Evolutionary conservation across 495 filamentous ascomycete species (phyloP), one percentile per base, ranked within the genome.

Genomic region (Extremus antarcticus): DNA sequence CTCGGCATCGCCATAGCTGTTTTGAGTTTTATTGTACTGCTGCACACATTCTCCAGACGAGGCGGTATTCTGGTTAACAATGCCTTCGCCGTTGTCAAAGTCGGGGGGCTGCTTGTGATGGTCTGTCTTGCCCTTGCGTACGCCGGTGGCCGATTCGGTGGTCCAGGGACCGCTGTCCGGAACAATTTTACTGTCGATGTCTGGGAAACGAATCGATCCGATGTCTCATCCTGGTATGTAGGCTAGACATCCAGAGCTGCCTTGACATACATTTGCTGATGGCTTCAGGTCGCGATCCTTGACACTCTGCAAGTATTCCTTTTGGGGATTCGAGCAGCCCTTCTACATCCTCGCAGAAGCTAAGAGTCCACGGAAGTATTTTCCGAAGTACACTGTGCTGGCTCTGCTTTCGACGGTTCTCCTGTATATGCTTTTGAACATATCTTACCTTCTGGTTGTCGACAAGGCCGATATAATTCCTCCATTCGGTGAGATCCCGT

Each of bases 41-140:
- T 80, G 3, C 78, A 80, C 56, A 69, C 61, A 13, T 59, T 68
- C 32, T 77, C 70, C 58, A 63, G 77, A 19, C 65, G 65, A 22
- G 74, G 73, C 4, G 78, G 78, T 7, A 76, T 80, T 43, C 58
- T 52, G 32, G 17, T 80, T 22, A 74, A 74, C 56, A 80, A 80
- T 54, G 21, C 71, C 13, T 65, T 80, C 35, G 78, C 74, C 1
- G 39, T 70, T 0, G 57, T 78, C 47, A 81, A 81, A 55, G 60
- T 75, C 11, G 45, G 63, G 7, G 69, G 75, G 1, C 64, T 80
- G 25, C 23, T 77, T 0, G 54, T 70, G 1, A 65, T 76, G 51
- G 67, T 75, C 45, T 59, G 69, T 10, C 59, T 65, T 15, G 74
- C 63, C 8, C 63, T 76, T 41, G 66, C 65, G 25, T 46, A 60